These are phyloP conservation scores for Agaricus sinodeliciosus DNA, from an alignment of 768 basidiomycete species.

Conservation along the genomic window DNA sequence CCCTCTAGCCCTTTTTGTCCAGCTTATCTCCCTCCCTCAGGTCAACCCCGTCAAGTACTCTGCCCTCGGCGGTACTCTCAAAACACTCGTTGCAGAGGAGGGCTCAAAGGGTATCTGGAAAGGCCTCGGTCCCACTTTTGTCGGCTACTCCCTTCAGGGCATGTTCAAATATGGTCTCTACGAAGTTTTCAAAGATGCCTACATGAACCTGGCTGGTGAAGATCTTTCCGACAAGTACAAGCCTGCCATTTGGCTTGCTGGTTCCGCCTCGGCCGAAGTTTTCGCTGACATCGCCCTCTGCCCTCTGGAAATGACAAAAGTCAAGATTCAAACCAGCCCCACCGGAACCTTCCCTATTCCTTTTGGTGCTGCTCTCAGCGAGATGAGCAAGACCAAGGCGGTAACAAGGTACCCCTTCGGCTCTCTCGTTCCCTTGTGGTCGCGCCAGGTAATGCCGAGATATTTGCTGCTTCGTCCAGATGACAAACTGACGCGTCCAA, in stretches of 20 bases:
- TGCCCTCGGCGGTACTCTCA: conserved; percentile 55
- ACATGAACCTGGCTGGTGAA: conserved; percentile 87
- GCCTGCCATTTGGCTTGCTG: conserved; percentile 87
- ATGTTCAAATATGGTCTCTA: conserved; percentile 99
- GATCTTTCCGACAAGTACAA: conserved; percentile 76
- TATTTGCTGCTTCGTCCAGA: conserved; percentile 1
- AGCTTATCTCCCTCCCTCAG: conserved; percentile 26
- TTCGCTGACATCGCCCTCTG: conserved; percentile 96
- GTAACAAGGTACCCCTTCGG: conserved; percentile 85
- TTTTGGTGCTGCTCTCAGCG: conserved; percentile 62
- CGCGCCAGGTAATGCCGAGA: conserved; percentile 56
- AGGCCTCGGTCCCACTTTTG: conserved; percentile 86
- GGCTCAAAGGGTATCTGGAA: conserved; percentile 88
- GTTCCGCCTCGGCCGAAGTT: conserved; percentile 91
- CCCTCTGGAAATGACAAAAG: conserved; percentile 91
- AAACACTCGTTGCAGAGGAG: conserved; percentile 69
- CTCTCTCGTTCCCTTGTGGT: conserved; percentile 82
- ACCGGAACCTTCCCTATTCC: conserved; percentile 71
- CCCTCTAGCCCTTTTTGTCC: neutral
- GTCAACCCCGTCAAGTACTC: conserved; percentile 73
- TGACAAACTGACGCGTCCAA: neutral
- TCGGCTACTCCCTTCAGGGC: conserved; percentile 94
- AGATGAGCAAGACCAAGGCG: conserved; percentile 59
- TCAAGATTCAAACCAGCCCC: conserved; percentile 81
- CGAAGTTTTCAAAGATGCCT: conserved; percentile 91